A percentile compares a stretch with the other conserved stretches of the same genome.
These are phyloP conservation scores for Hortiboletus campestris DNA, from an alignment of 768 basidiomycete species.

Conservation along the genomic window DNA sequence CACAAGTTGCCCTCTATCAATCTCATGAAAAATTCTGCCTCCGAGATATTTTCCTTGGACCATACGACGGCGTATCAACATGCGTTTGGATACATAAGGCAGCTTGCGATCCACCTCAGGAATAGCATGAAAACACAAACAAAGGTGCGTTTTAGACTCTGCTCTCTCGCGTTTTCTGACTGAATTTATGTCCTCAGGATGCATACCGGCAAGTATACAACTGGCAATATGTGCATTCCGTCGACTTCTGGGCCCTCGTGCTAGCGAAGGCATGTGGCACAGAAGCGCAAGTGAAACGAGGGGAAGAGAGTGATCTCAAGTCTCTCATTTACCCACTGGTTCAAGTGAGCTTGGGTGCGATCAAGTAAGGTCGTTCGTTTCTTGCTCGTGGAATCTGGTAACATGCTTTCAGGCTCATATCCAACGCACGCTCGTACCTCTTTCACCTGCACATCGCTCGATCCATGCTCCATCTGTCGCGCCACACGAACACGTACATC, in stretches of 20 bases:
- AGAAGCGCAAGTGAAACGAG: constrained; percentile 48
- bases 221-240: constrained; percentile 95
- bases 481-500: constrained; percentile 81
- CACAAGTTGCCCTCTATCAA: constrained; percentile 91
- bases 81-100: constrained; percentile 93
- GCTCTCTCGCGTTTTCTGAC: constrained; percentile 1
- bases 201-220: constrained; percentile 95
- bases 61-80: constrained; percentile 82
- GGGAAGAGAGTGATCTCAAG: constrained; percentile 72
- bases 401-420: constrained; percentile 65
- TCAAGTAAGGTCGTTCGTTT: constrained; percentile 59
- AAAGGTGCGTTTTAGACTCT: constrained; percentile 49
- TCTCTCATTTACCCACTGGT: constrained; percentile 94
- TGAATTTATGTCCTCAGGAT: constrained; percentile 49
- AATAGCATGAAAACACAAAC: constrained; percentile 88
- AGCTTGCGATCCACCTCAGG: constrained; percentile 88
- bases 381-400: background rate
- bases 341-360: constrained; percentile 89
- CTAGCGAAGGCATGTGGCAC: constrained; percentile 77
- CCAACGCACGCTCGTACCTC: constrained; percentile 89
- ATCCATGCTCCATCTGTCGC: constrained; percentile 81
- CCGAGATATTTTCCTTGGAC: constrained; percentile 83
- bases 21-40: constrained; percentile 96
- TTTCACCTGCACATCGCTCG: constrained; percentile 91
- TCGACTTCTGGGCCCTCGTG: constrained; percentile 96